Percentiles rank a stretch among this genome's conserved stretches.
phyloP scores from a whole-genome alignment of 441 rosid genomes.

The Capsella rubella region DNA sequence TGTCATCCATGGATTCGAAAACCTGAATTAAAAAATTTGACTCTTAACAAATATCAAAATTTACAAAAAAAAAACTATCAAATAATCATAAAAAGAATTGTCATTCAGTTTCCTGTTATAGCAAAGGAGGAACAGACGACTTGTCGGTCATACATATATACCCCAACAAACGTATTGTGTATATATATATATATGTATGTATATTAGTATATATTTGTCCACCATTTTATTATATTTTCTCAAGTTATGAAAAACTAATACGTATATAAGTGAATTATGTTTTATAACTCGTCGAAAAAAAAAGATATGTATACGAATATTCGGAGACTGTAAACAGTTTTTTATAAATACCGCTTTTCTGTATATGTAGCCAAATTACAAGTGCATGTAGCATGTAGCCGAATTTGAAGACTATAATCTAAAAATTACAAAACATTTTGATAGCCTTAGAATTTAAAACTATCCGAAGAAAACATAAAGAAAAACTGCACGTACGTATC shows the following conservation, averaged over 20 bases:
- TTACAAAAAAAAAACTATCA: no score
- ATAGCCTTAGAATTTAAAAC: not conserved
- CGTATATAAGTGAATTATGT: not conserved
- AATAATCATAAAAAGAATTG: not conserved
- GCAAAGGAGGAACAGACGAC: constrained; percentile 2
- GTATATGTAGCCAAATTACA: no score
- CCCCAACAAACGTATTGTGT: not conserved
- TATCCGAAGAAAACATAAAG: not conserved
- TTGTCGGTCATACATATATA: not conserved
- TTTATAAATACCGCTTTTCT: no score
- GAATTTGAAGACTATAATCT: no score
- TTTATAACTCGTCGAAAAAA: not conserved
- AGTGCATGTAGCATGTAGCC: no score
- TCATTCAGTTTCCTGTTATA: constrained; percentile 19
- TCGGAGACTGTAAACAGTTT: no score
- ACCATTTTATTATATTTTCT: not conserved
- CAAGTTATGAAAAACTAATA: not conserved
- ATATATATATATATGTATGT: no score
- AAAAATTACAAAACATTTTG: no score
- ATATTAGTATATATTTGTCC: not conserved
- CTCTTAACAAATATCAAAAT: no score
- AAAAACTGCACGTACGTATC: not conserved
- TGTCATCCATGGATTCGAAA: no score
- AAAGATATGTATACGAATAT: no score
- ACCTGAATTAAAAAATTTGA: no score